Conservation (phyloP, 176 grass and related monocot genomes). For the Raddia distichophylla region DNA sequence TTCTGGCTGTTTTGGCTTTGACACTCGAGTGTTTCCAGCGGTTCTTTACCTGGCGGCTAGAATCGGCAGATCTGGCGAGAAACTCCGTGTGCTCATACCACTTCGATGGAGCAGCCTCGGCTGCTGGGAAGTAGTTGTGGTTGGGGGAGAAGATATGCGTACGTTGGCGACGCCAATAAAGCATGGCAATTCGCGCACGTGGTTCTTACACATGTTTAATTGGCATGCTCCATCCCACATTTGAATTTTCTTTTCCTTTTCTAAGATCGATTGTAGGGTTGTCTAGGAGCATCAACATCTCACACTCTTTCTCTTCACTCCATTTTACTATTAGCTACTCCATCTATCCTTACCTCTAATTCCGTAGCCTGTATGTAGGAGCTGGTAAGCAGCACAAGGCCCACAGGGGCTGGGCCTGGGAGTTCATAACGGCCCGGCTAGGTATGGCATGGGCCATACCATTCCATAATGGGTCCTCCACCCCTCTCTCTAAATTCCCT, state of each 20-base stretch:
- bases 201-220: background rate
- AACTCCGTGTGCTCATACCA: conserved; percentile 39
- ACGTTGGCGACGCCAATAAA: background rate
- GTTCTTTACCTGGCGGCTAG: conserved; percentile 9
- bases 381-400: no score
- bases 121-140: background rate
- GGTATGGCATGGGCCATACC: no score
- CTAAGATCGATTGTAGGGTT: background rate
- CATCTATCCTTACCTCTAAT: no score
- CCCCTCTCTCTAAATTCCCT: no score
- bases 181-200: conserved; percentile 31
- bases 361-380: no score
- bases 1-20: conserved; percentile 22
- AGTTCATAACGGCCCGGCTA: no score
- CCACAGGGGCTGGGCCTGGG: no score
- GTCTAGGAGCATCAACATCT: no score
- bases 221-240: background rate
- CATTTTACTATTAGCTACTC: no score
- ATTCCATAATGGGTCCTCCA: no score
- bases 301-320: no score
- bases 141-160: conserved; percentile 3
- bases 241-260: background rate
- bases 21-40: background rate
- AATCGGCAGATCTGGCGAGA: conserved; percentile 12
- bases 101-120: background rate